Evolutionary conservation across 2,329 filamentous ascomycete genomes (phyloP), one percentile per base, ranked within the genome.

Genomic region (Aspergillus pseudotamarii): DNA sequence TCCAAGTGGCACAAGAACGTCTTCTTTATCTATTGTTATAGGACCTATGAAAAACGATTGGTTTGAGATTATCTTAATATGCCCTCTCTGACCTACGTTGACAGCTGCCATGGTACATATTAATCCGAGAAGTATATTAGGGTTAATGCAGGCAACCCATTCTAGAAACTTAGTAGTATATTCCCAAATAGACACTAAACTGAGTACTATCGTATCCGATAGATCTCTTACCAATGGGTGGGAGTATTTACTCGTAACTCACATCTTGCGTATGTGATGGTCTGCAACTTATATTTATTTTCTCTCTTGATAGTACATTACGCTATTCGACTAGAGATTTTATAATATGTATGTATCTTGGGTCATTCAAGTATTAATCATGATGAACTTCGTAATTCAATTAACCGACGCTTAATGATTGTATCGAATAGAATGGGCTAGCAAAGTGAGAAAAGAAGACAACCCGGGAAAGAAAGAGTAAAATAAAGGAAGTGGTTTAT

Each of bases 401-500:
- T 54, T 56, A 57, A 56, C 30, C 26, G 51, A 30, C 57, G 48
- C 53, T 45, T 23, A 38, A 50, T 51, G 16, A 51, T 51, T 43
- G 54, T 57, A 60, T 51, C 23, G 50, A 36, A 32, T 43, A 55
- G 34, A 48, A 45, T 59, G 26, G 50, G 50, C 43, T 55, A 16
- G 19, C 21, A 26, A 48, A 54, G 54, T 46, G 58, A 51, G 26
- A 21, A 43, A 28, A 19, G 8, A 38, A 56, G 56, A n/a, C 41
- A 59, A 59, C 56, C 21, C 36, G 34, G 36, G 19, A 51, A 51
- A 43, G 43, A 61, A 50, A 41, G 56, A 55, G 58, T 23, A 53
- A 41, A 61, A 41, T 30, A 51, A 23, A n/a, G 3, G 38, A 41
- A 16, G 19, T 23, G 14, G 48, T 45, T 51, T 54, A 73, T 80